phyloP scores from a whole-genome alignment of 805 yeast genomes.

The Sugiyamaella qingdaonensis region DNA sequence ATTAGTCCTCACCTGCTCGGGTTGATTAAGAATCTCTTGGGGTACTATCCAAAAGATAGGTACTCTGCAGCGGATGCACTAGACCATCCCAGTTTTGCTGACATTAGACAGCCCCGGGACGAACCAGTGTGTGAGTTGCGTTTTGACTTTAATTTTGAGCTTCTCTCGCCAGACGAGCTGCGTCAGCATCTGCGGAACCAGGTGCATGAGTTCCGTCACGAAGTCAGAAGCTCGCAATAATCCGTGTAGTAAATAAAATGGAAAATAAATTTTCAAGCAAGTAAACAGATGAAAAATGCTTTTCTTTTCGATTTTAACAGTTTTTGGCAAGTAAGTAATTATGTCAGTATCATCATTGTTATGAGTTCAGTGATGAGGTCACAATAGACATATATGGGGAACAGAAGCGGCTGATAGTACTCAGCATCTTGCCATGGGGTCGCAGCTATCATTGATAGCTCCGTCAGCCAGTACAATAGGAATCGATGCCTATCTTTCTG shows the following conservation, averaged over 20 bases:
- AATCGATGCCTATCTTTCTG: slow-evolving; percentile 82
- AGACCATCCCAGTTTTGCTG: slow-evolving; percentile 49
- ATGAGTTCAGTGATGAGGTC: too few species aligned
- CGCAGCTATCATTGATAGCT: slow-evolving; percentile 75
- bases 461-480: slow-evolving; percentile 93
- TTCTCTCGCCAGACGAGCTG: slow-evolving; percentile 15
- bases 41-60: slow-evolving; percentile 62
- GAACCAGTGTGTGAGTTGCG: slow-evolving; percentile 50
- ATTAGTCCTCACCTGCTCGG: slow-evolving; percentile 49
- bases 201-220: background rate
- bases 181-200: background rate
- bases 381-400: too few species aligned
- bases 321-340: background rate
- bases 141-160: slow-evolving; percentile 70
- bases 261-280: too few species aligned
- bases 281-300: too few species aligned
- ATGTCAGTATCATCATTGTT: too few species aligned
- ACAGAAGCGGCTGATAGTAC: background rate
- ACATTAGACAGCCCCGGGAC: slow-evolving; percentile 50
- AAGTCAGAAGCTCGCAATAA: background rate
- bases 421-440: slow-evolving; percentile 57
- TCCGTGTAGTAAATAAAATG: too few species aligned
- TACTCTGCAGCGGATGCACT: slow-evolving; percentile 54
- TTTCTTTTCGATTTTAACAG: background rate
- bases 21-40: slow-evolving; percentile 50